Conservation (phyloP, 441 rosid species). For the Populus tomentosa region DNA sequence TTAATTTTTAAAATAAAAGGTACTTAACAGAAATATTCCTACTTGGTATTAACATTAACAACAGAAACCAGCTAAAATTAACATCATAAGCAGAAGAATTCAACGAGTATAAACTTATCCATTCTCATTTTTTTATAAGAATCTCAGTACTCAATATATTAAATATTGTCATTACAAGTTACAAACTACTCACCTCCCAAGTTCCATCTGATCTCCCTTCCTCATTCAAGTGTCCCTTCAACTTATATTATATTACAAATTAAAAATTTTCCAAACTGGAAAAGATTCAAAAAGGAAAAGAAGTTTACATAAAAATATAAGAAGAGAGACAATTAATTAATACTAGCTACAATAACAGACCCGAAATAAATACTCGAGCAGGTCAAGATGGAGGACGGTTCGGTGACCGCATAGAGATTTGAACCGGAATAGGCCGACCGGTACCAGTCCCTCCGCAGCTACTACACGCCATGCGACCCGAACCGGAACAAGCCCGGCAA, state of each 20-base stretch:
- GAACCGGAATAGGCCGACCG: conserved; percentile 80
- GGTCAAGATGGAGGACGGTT: conserved; percentile 32
- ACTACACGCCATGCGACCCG: conserved; percentile 72
- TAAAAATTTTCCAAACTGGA: background rate
- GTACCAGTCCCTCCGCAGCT: conserved; percentile 94
- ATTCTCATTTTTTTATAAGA: conserved; percentile 3
- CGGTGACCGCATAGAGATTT: conserved; percentile 52
- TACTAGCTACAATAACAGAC: background rate
- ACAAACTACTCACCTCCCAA: conserved; percentile 13
- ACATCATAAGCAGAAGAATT: background rate
- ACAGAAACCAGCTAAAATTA: too few species aligned
- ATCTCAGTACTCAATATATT: conserved; percentile 8
- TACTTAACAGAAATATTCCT: too few species aligned
- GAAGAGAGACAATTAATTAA: background rate
- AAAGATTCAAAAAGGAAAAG: background rate
- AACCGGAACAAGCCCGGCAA: conserved; percentile 85
- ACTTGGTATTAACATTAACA: too few species aligned
- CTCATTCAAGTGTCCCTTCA: conserved; percentile 3
- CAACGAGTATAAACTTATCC: background rate
- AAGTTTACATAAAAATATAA: background rate
- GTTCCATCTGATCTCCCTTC: background rate
- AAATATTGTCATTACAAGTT: background rate
- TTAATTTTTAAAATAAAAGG: too few species aligned
- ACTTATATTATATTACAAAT: conserved; percentile 7
- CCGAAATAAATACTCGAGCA: background rate